These are phyloP conservation scores for Termitomyces sp. DNA, from an alignment of 768 basidiomycete genomes.

Conservation along the genomic window DNA sequence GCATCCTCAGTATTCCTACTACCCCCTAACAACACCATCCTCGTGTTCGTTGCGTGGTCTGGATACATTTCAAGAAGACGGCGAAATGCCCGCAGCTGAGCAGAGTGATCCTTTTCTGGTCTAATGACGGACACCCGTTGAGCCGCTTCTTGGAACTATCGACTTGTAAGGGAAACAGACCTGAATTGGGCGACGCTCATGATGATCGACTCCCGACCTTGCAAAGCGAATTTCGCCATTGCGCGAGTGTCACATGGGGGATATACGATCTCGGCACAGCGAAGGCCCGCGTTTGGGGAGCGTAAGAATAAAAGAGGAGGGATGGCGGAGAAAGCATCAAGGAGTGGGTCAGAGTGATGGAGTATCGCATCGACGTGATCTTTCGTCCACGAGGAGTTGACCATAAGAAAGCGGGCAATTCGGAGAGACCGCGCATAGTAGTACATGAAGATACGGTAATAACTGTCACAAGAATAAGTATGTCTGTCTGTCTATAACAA, in stretches of 20 bases:
- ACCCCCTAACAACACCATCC: constrained; percentile 77
- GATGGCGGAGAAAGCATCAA: constrained; percentile 41
- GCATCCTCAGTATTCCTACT: constrained; percentile 76
- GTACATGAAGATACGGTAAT: constrained; percentile 85
- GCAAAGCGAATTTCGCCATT: constrained; percentile 52
- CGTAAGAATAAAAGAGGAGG: constrained; percentile 35
- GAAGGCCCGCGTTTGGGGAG: constrained; percentile 19
- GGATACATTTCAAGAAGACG: constrained; percentile 55
- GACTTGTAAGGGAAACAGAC: constrained; percentile 30
- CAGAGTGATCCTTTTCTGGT: constrained; percentile 91
- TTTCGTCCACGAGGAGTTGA: constrained; percentile 94
- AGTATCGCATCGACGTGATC: constrained; percentile 77
- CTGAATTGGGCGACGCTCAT: constrained; percentile 92
- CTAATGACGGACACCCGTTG: constrained; percentile 27
- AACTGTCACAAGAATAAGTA: constrained; percentile 37
- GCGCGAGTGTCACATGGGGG: constrained; percentile 88
- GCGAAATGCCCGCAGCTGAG: constrained; percentile 70
- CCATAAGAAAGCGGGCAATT: constrained; percentile 76
- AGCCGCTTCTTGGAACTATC: background rate
- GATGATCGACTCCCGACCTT: constrained; percentile 55
- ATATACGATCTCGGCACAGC: constrained; percentile 57
- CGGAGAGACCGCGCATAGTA: constrained; percentile 75
- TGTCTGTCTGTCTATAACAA: background rate
- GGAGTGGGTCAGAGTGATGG: constrained; percentile 41
- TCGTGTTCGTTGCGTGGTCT: constrained; percentile 35